These are phyloP conservation scores for Trypanosomatidae sp. DNA, from an alignment of 208 protist species.

Conservation along the genomic window DNA sequence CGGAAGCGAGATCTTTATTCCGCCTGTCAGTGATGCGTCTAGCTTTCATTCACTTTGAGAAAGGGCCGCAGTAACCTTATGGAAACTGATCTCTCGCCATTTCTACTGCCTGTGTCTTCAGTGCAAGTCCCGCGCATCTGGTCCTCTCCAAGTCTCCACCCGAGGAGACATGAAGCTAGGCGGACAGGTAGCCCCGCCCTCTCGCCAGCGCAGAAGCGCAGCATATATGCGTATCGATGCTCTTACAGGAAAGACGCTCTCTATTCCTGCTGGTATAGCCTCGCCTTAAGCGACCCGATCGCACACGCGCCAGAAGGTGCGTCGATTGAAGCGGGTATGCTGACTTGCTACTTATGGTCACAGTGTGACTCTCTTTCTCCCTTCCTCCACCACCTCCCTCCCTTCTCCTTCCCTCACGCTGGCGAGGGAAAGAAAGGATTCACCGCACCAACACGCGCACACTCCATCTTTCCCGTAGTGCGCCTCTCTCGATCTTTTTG, in stretches of 20 bases:
- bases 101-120: neutral
- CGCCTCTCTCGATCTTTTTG: conserved; percentile 15
- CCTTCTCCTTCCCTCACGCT: conserved; percentile 11
- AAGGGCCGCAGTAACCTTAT: neutral
- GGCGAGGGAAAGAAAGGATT: neutral
- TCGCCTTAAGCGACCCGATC: neutral
- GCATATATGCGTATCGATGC: neutral
- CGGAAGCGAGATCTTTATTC: neutral
- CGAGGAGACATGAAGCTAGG: neutral
- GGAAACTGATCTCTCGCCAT: neutral
- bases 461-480: neutral
- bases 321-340: neutral
- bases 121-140: neutral
- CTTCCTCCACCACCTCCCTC: neutral
- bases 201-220: neutral
- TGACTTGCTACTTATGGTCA: neutral
- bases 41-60: conserved; percentile 1
- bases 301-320: neutral
- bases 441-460: conserved; percentile 1
- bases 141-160: neutral
- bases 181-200: neutral
- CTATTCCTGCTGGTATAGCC: neutral
- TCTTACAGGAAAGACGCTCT: neutral
- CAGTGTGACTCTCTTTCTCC: neutral
- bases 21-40: conserved; percentile 13